phyloP scores from a whole-genome alignment of 1,139 yeast genomes.

The Arxiozyma slooffiae region DNA sequence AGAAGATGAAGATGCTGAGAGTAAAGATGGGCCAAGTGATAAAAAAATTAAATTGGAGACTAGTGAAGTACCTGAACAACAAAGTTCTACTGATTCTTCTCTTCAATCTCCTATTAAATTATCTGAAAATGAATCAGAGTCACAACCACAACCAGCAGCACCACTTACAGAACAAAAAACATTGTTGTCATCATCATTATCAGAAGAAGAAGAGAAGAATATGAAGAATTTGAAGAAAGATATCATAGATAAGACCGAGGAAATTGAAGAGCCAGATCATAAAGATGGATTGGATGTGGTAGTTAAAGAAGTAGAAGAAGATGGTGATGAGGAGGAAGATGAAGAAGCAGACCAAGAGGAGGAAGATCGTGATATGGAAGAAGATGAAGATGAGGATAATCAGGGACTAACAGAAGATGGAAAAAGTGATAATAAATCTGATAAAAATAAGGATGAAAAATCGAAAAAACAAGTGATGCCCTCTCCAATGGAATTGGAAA shows the following conservation, averaged over 20 bases:
- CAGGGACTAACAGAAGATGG: conserved; percentile 12
- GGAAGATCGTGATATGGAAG: conserved; percentile 10
- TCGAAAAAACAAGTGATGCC: neutral
- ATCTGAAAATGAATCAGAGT: neutral
- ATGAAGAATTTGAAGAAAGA: neutral
- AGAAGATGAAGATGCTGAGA: neutral
- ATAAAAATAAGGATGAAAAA: conserved; percentile 8
- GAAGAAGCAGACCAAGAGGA: conserved; percentile 7
- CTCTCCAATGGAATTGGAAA: conserved; percentile 28
- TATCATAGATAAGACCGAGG: neutral
- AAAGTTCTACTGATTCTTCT: neutral
- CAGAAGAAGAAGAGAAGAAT: neutral
- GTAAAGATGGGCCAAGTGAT: neutral
- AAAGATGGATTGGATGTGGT: neutral
- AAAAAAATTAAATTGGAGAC: neutral
- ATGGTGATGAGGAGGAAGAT: conserved; percentile 1
- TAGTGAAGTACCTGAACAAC: neutral
- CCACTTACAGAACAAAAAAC: too few relatives aligned
- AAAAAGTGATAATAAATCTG: conserved; percentile 13
- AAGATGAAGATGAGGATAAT: conserved; percentile 11
- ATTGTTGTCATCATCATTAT: too few relatives aligned
- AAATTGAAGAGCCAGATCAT: neutral
- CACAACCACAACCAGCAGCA: neutral
- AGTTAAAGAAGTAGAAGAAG: neutral
- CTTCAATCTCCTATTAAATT: neutral